Evolutionary conservation across 106 monocot genomes (phyloP), one percentile per base, ranked within the genome.

Genomic region (Cymbidium sinense): DNA sequence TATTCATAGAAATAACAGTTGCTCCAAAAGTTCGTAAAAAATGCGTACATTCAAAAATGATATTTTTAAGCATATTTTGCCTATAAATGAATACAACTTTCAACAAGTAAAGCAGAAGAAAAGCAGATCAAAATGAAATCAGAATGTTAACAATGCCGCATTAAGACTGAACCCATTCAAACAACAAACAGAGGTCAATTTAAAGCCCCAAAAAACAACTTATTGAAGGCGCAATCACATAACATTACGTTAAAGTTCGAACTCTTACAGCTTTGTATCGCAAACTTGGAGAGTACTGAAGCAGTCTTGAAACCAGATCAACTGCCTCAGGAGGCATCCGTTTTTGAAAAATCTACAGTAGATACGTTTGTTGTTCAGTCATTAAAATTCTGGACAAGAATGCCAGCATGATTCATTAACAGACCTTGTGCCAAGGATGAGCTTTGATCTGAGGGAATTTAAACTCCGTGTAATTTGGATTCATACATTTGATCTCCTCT

Each of bases 191-290:
- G 23, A 58, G 58, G 20, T 58, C 21, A 58, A 11, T 58, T 58
- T 47, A 15, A 58, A 58, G 23, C 58, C 5, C 7, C n/a, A 19
- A 51, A 58, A 58, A 58, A 6, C 10, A 62, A n/a, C 54, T 54
- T 20, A 54, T 28, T 5, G 47, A 76, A 23, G 65, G 28, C 9
- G 47, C 44, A 47, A 43, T 25, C 12, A 70, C 34, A 70, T 1
- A 20, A 35, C 19, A 54, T 5, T 30, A 28, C 0, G 7, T 27
- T 2, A 20, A 23, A 71, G 71, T 71, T 71, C n/a, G 47, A 33
- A 29, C 64, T 58, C 89, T 89, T 89, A 92, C 92, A 81, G 92
- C 87, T 69, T 89, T 92, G 79, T 85, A 89, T 1, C 89, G 87
- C 83, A 92, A 81, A 77, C 83, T 39, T 39, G 37, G 37, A 39